Conservation (phyloP, 2,329 filamentous ascomycete genomes). For the Bisporella sp. region DNA sequence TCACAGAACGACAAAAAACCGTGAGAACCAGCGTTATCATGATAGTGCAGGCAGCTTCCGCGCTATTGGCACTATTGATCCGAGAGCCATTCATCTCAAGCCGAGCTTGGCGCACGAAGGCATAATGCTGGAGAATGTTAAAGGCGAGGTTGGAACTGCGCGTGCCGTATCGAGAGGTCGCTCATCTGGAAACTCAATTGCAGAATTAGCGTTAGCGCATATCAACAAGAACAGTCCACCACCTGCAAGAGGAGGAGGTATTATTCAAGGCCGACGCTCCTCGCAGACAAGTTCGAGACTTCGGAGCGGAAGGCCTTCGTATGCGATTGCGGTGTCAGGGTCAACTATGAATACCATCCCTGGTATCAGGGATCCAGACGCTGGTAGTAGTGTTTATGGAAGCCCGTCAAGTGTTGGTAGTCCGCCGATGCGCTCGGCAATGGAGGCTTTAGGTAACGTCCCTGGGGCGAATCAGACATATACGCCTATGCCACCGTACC, state of each 20-base stretch:
- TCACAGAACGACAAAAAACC: constrained; percentile 36
- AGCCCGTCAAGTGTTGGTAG: constrained; percentile 1
- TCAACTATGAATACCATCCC: constrained; percentile 11
- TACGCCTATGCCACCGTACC: constrained; percentile 12
- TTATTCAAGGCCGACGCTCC: constrained; percentile 20
- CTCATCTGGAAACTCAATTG: constrained; percentile 28
- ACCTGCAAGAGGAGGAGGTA: constrained; percentile 21
- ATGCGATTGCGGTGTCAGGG: constrained; percentile 21
- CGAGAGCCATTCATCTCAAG: constrained; percentile 2
- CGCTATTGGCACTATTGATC: constrained; percentile 27
- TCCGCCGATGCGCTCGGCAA: constrained; percentile 10
- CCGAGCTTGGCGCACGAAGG: background rate
- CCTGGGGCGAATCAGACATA: constrained; percentile 2
- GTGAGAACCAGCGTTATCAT: constrained; percentile 34
- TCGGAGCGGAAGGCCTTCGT: constrained; percentile 23
- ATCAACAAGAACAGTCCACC: constrained; percentile 34
- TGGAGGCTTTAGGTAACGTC: constrained; percentile 16
- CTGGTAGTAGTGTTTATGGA: constrained; percentile 4
- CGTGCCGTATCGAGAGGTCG: constrained; percentile 16
- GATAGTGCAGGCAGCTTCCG: constrained; percentile 40
- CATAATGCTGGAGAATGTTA: constrained; percentile 19
- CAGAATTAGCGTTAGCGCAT: constrained; percentile 35
- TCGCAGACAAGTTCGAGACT: constrained; percentile 14
- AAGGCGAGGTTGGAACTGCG: constrained; percentile 17
- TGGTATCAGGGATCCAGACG: constrained; percentile 4